Base-by-base conservation (phyloP, 495 filamentous ascomycete genomes). In the Aspergillus diversus region DNA sequence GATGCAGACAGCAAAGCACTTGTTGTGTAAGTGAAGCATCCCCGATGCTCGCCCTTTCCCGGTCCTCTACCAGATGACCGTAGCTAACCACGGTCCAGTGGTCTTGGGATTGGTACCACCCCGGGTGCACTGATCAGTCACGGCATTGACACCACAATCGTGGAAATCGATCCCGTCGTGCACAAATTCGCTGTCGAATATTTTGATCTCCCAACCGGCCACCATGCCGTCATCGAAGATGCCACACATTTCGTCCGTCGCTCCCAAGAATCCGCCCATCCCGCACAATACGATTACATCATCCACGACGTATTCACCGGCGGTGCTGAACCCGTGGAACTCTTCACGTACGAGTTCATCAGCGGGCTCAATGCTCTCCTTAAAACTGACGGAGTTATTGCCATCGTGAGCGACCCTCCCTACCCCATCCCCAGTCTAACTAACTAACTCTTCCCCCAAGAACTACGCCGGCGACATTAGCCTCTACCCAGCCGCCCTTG, bases 241-340 rank as follows among this genome's bases (percentile, higher is more conserved):
- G 95, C 94, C 0, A 84, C 92, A 7, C 75, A 77, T 31, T 97
- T 92, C 75, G 91, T 93, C 13, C 69, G 80, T 43, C 73, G 73
- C 5, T 77, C 83, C n/a, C 71, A 78, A 13, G 69, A 80, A 4
- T 75, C 80, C 9, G 60, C 78, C 1, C 63, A 71, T 4, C 69
- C 77, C 35, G 72, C 82, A 15, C 79, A 82, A 46, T 98, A 89
- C 70, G 89, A 97, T 73, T 98, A 96, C 79, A 93, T 99, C 70
- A 80, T 99, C 63, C 95, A 99, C 67, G 95, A 99, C 68, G 95
- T 99, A n/a, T 99, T 99, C 78, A 99, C 95, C 0, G 95, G 95
- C 15, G 95, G 94, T 59, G 92, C 92, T 3, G 95, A 97, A 70
- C 95, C 95, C 2, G 83, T 92, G 15, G 79, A 88, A 17, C 83